Evolutionary conservation across 106 monocot genomes (phyloP), one percentile per base, ranked within the genome.

Genomic region (Allium cepa): DNA sequence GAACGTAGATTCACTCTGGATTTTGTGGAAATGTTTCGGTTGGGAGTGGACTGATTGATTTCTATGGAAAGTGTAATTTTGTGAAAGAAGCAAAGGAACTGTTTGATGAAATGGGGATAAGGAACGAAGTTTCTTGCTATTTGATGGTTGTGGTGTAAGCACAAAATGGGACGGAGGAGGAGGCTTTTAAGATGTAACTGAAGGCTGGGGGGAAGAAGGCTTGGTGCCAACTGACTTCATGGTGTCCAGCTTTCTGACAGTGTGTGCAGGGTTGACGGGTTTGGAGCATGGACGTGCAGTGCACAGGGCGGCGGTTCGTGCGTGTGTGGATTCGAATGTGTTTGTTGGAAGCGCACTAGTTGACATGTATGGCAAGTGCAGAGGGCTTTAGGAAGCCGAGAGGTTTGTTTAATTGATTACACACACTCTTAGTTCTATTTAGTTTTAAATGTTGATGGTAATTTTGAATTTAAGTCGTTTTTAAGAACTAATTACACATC

Each of bases 321-420:
- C 91, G 11, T 83, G 91, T 53, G 66, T 83, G 22, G 79, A 83
- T 45, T 16, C 49, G 1, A 95, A 83, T 64, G 64, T 95, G 27
- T 91, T 22, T 61, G 94, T 95, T 1, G 91, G 85, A 10, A 81
- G 79, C 59, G 75, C 95, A 3, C 68, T 88, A 4, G 86, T 91
- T 2, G 88, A 96, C 61, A 91, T 96, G 95, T 96, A 96, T 56
- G 88, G 88, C 9, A 96, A 88, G 58, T 96, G 95, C 49, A 88
- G 91, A 50, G 78, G 83, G 59, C 69, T 91, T 56, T 60, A 10
- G 51, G 85, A 88, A 18, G 95, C 95, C 0, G 83, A 91, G 57
- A 61, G 22, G 22, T 22, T 22, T 22, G 22, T 22, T 22, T 22
- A 22, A 22, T 22, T 22, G 22, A 22, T 22, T 22, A 22, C 22